Conservation (phyloP, 1,284 basidiomycete species). For the Puccinia horiana region DNA sequence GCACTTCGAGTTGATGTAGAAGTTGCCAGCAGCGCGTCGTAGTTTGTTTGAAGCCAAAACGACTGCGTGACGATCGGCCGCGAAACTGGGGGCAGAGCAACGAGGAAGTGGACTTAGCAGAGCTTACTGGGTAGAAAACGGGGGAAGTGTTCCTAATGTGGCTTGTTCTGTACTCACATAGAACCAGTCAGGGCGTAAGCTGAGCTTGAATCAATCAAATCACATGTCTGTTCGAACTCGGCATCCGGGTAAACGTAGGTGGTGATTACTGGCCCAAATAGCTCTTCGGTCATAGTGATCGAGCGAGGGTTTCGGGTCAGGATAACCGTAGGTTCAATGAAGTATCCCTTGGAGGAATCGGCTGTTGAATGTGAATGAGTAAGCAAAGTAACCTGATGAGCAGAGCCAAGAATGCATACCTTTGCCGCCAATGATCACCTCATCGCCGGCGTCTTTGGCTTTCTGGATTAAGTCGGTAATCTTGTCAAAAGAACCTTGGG, state of each 20-base stretch:
- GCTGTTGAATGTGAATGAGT: constrained; percentile 59
- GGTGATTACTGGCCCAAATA: constrained; percentile 96
- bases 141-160: neutral
- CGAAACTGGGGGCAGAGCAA: constrained; percentile 66
- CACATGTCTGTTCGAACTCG: constrained; percentile 79
- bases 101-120: neutral
- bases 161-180: constrained; percentile 65
- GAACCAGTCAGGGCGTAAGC: constrained; percentile 87
- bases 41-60: constrained; percentile 74
- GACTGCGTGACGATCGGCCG: constrained; percentile 74
- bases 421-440: constrained; percentile 81
- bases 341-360: constrained; percentile 90
- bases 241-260: constrained; percentile 81
- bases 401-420: constrained; percentile 61
- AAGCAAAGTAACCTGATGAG: neutral
- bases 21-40: constrained; percentile 79
- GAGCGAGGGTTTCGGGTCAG: constrained; percentile 87
- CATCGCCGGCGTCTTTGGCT: constrained; percentile 83
- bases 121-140: constrained; percentile 41
- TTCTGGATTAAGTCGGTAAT: constrained; percentile 81
- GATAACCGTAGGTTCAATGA: constrained; percentile 91
- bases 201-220: constrained; percentile 83
- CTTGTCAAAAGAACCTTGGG: constrained; percentile 81
- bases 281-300: constrained; percentile 90
- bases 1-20: constrained; percentile 85